Conservation (phyloP, 2,329 filamentous ascomycete genomes). For the Exophiala viscosa region DNA sequence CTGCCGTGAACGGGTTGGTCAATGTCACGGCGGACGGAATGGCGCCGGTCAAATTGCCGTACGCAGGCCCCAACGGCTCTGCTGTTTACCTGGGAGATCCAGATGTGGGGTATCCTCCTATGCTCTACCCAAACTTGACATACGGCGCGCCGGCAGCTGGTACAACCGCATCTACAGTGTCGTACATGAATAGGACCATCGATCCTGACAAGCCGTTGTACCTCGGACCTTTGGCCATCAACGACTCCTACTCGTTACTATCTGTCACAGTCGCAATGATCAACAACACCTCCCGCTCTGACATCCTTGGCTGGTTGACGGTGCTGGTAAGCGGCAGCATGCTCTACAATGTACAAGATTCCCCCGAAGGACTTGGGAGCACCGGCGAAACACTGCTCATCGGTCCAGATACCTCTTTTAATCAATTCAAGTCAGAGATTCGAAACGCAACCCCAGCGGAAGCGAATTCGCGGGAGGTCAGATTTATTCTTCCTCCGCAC, state of each 20-base stretch:
- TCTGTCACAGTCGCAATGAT: conserved; percentile 79
- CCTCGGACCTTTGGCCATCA: conserved; percentile 70
- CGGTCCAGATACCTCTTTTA: conserved; percentile 63
- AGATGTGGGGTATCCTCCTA: conserved; percentile 64
- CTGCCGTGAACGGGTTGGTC: conserved; percentile 51
- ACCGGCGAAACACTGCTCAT: conserved; percentile 69
- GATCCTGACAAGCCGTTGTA: conserved; percentile 57
- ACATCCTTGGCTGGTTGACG: conserved; percentile 80
- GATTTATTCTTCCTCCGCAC: conserved; percentile 26
- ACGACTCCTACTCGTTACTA: conserved; percentile 68
- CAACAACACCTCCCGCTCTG: conserved; percentile 60
- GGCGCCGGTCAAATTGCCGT: conserved; percentile 59
- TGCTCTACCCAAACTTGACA: conserved; percentile 75
- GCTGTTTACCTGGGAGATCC: conserved; percentile 59
- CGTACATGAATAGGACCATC: conserved; percentile 36
- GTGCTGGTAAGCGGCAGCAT: conserved; percentile 67
- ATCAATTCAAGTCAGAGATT: conserved; percentile 52
- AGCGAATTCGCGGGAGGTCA: conserved; percentile 26
- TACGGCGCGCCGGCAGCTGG: conserved; percentile 42
- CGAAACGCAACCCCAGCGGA: conserved; percentile 39
- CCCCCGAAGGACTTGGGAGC: conserved; percentile 65
- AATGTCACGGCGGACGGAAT: conserved; percentile 57
- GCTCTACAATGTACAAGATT: conserved; percentile 59
- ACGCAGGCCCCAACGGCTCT: conserved; percentile 55
- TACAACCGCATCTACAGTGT: conserved; percentile 36